Evolutionary conservation across 768 basidiomycete species (phyloP), one percentile per base, ranked within the genome.

Genomic region (Trametes cinnabarina): DNA sequence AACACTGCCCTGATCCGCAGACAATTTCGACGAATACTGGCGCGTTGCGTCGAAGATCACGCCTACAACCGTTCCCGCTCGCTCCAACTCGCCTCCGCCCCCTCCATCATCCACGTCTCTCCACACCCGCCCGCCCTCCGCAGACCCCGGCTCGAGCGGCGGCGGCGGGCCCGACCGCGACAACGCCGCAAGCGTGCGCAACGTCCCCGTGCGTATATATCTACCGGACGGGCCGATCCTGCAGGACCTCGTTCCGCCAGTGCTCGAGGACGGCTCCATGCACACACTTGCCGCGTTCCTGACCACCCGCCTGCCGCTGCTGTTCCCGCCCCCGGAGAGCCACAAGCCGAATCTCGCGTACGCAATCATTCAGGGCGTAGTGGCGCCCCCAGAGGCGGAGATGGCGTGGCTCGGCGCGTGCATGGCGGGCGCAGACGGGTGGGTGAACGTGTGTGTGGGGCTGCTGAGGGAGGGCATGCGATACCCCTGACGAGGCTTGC

Each of bases 11-110:
- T 23, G 47, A 8, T 23, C 39, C 55, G 22, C 70, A 98, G 97
- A 96, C 74, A 95, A 94, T 71, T 98, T 94, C 66, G 94, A 98
- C 66, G 86, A 93, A 60, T 97, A 90, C 68, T 95, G 93, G 88
- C 84, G 92, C 25, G 90, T 98, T 62, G 93, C 94, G 3, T 83
- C 89, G n/a, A 94, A 95, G 67, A 82, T 98, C 43, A 87, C 92
- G 25, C 97, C 97, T 3, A 84, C 91, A 2, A 90, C 87, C 1
- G 77, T 84, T 5, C 77, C 84, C 4, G 74, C 79, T 34, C 82
- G 87, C 20, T 76, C 84, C 8, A 78, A 77, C 60, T 87, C 87
- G 2, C 81, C 81, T 3, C 73, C 73, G 11, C 78, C 74, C 14
- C 78, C 81, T 5, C 72, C 83, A 30, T 61, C 76, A 3, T 79